phyloP scores from a whole-genome alignment of 2,329 filamentous ascomycete genomes.

The Aspergillus pseudoglaucus region DNA sequence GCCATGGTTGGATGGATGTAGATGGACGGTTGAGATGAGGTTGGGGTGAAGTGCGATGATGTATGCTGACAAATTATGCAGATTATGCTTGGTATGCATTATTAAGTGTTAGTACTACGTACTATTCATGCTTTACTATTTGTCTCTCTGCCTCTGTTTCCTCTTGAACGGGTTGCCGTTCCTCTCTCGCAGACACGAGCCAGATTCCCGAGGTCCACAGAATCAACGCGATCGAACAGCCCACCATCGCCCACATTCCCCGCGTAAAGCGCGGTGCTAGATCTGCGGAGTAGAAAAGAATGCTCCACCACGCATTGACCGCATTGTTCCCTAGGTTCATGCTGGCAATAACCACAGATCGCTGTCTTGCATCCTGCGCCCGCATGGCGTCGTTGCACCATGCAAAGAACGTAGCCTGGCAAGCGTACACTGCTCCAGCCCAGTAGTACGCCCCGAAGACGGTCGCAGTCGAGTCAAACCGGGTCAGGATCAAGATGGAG shows the following conservation, averaged over 20 bases:
- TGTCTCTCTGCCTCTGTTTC: not conserved
- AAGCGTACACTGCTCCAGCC: constrained; percentile 64
- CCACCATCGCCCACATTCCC: constrained; percentile 29
- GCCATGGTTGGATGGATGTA: constrained; percentile 20
- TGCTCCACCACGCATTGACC: constrained; percentile 67
- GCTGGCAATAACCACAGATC: constrained; percentile 61
- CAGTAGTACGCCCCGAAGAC: constrained; percentile 64
- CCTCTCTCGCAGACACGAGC: constrained; percentile 8
- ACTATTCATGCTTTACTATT: not conserved
- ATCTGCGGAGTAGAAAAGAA: constrained; percentile 62
- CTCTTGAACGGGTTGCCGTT: not conserved
- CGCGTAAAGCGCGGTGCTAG: constrained; percentile 61
- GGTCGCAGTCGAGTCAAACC: constrained; percentile 46
- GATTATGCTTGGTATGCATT: not conserved
- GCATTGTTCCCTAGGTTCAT: constrained; percentile 67
- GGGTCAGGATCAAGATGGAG: constrained; percentile 54
- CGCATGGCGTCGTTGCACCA: constrained; percentile 68
- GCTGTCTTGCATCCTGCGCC: constrained; percentile 56
- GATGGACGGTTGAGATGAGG: not conserved
- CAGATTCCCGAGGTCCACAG: constrained; percentile 12
- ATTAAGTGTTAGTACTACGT: not conserved
- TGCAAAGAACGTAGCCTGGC: constrained; percentile 68
- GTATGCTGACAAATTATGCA: not conserved
- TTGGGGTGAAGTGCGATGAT: not conserved
- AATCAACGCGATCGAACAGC: constrained; percentile 13